phyloP scores from a whole-genome alignment of 306 rosid species.

The Psophocarpus tetragonolobus region DNA sequence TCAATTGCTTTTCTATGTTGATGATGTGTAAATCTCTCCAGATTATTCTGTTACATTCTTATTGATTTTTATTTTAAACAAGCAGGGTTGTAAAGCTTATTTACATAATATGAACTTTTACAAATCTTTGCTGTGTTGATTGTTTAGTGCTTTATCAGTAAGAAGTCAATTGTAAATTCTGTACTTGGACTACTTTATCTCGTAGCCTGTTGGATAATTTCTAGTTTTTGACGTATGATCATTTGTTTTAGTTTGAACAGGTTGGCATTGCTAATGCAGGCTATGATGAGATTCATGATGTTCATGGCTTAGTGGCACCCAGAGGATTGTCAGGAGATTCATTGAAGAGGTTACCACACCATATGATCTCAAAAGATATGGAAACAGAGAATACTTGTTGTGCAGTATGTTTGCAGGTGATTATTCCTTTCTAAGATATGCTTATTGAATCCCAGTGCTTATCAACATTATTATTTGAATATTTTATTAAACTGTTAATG shows the following conservation, averaged over 20 bases:
- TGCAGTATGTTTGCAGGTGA: conserved; percentile 80
- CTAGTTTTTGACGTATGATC: conserved; percentile 7
- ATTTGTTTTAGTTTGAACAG: conserved; percentile 49
- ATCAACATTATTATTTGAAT: not conserved
- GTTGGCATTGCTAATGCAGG: conserved; percentile 43
- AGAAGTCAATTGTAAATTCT: not conserved
- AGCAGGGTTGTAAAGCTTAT: not conserved
- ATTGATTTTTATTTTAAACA: conserved; percentile 6
- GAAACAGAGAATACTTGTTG: conserved; percentile 55
- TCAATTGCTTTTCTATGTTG: not conserved
- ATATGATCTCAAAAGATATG: conserved; percentile 52
- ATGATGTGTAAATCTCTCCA: not conserved
- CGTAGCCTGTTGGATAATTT: not conserved
- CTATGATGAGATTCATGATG: conserved; percentile 53
- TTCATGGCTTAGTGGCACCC: conserved; percentile 47
- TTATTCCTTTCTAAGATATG: conserved; percentile 22
- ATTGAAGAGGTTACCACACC: conserved; percentile 61
- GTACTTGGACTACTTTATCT: not conserved
- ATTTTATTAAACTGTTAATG: conserved; percentile 14
- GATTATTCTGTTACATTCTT: not conserved
- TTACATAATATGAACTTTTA: not conserved
- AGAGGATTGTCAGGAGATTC: conserved; percentile 66
- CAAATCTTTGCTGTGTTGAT: not conserved
- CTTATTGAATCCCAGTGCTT: not conserved
- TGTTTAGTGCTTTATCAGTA: conserved; percentile 6